phyloP scores from a whole-genome alignment of 2,329 filamentous ascomycete species.

The Xylaria sp. region DNA sequence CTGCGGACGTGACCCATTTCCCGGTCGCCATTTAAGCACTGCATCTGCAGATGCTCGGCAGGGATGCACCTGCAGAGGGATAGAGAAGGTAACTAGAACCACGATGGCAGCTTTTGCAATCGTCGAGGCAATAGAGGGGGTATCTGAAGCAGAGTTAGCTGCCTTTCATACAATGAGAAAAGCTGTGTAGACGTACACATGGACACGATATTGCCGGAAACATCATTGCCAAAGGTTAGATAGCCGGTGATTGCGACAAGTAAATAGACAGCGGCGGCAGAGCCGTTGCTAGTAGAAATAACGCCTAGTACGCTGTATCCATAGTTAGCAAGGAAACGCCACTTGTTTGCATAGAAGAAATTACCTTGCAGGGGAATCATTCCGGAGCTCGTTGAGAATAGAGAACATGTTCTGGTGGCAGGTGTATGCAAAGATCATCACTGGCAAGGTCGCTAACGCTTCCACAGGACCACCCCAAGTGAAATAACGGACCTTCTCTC shows the following conservation, averaged over 20 bases:
- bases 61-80: slow-evolving; percentile 92
- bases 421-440: slow-evolving; percentile 98
- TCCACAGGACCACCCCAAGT: slow-evolving; percentile 78
- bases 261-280: slow-evolving; percentile 83
- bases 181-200: slow-evolving; percentile 67
- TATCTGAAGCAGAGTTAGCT: slow-evolving; percentile 49
- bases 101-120: slow-evolving; percentile 96
- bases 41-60: slow-evolving; percentile 95
- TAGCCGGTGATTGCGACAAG: slow-evolving; percentile 95
- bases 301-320: slow-evolving; percentile 73
- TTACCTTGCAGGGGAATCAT: slow-evolving; percentile 69
- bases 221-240: slow-evolving; percentile 87
- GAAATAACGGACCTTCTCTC: slow-evolving; percentile 75
- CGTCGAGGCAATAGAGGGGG: slow-evolving; percentile 78
- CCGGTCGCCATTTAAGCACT: slow-evolving; percentile 88
- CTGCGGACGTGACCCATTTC: slow-evolving; percentile 43
- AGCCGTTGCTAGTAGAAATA: slow-evolving; percentile 81
- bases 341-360: background rate
- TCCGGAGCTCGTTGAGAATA: slow-evolving; percentile 89
- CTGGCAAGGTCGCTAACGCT: slow-evolving; percentile 82
- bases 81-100: slow-evolving; percentile 92
- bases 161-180: background rate
- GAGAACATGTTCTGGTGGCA: slow-evolving; percentile 99
- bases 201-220: slow-evolving; percentile 89
- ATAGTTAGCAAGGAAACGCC: slow-evolving; percentile 14